Base-by-base conservation (phyloP, 164 flowering plant genomes). In the Chimonanthus praecox region DNA sequence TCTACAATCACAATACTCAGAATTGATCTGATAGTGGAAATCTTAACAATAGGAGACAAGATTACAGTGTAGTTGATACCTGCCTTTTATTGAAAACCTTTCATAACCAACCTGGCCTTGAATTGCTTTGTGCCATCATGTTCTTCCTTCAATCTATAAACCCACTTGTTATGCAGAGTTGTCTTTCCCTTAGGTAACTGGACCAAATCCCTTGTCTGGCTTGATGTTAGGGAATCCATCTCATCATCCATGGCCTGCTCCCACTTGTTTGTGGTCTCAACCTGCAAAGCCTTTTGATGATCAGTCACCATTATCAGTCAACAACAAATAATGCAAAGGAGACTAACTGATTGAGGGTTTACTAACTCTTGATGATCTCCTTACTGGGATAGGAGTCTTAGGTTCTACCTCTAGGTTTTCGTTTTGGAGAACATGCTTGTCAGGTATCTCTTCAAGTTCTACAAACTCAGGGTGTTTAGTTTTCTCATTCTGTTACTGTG, bases 301-400 rank as follows among this genome's bases (percentile, higher is more conserved):
- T 48, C 13, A 33, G n/a, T 68, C 44, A 49, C 18, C 45, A 68
- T 9, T 48, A 21, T 68, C 43, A 20, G 58, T 68, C 33, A 68
- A 47, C 71, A 68, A 68, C 47, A 68, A 47, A 18, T 48, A 68
- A 68, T 68, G 18, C 45, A 69, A 15, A 6, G 50, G 49, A 4
- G 49, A 9, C 3, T 71, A 58, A 51, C 50, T 3, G 2, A 48
- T 10, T 5, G 44, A 8, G 10, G 70, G 16, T 15, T 46, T 67
- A 10, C 1, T 3, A 10, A 4, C 18, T 5, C 43, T 67, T 8
- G 2, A 51, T 62, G 33, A 20, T 6, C n/a, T 20, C n/a, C 33
- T 62, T 20, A 62, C 18, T 62, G 6, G 9, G 33, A 16, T 0
- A 16, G 64, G 43, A 6, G 43, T 62, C 7, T 62, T 11, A 20